Base-by-base conservation (phyloP, 306 rosid species). In the Cucurbita maxima region DNA sequence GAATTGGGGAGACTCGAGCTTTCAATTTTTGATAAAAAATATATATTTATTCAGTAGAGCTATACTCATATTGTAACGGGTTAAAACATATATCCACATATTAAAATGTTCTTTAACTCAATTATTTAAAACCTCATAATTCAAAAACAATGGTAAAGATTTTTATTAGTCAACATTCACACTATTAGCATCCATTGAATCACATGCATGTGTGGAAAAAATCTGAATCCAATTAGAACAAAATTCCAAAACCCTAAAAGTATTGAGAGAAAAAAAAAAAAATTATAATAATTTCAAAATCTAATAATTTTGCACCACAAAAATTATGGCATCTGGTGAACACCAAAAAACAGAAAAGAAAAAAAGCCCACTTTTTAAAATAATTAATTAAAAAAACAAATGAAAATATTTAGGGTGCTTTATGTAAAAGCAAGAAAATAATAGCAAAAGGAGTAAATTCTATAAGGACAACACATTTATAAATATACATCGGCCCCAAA, bases 131-230 rank as follows among this genome's bases (percentile, higher is more conserved):
- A 1, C 2, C 25, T 25, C 25, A 1, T 25, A 25, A 25, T 25
- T 25, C 2, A 25, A 25, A 25, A 25, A 25, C 25, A 25, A 25
- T 25, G 1, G 25, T 25, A 25, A 25, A 25, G 2, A 25, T 25
- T 25, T 30, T 30, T 30, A 30, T 30, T 30, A 30, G 34, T 67
- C 73, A 67, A 64, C 53, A 64, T 45, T 67, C 10, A 67, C 40
- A 67, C 56, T 67, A 45, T 67, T 67, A 11, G 11, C 38, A 67
- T 43, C 55, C 73, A 19, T 67, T 67, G 73, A 67, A 45, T 67
- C 73, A 67, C 73, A 40, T 67, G 73, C 73, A 67, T 67, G 12
- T 44, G 73, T 45, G 56, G 55, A 67, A 67, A 67, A 19, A 44
- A 67, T 45, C 73, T 19, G 18, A 19, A 18, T 43, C 53, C 36